These are phyloP conservation scores for Gardenia jasminoides DNA, from an alignment of 257 asterid genomes.

Conservation along the genomic window DNA sequence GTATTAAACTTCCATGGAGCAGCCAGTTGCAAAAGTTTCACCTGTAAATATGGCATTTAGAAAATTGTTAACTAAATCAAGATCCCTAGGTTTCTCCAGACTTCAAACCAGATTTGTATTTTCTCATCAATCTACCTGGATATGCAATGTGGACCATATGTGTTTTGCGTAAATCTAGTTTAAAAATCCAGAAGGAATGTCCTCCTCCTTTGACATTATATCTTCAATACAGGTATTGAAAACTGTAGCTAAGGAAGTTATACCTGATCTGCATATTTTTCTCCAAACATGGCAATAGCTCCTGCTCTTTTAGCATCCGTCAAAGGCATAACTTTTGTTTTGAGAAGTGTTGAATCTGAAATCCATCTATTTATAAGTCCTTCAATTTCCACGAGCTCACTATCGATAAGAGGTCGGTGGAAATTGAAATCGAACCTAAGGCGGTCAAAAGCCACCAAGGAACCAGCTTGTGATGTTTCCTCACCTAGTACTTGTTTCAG, in stretches of 20 bases:
- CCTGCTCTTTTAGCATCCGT: conserved; percentile 91
- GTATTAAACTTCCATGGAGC: not conserved
- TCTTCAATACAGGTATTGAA: not conserved
- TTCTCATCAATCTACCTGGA: not conserved
- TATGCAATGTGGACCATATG: not conserved
- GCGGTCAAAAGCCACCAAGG: conserved; percentile 89
- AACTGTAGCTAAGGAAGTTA: not conserved
- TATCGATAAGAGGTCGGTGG: conserved; percentile 70
- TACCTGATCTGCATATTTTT: conserved; percentile 95
- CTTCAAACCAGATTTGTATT: not conserved
- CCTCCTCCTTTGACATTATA: not conserved
- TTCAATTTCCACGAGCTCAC: conserved; percentile 76
- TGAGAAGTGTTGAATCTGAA: conserved; percentile 72
- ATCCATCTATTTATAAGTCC: conserved; percentile 75
- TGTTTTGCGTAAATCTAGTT: not conserved
- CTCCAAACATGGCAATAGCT: conserved; percentile 97
- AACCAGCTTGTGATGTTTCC: conserved; percentile 98
- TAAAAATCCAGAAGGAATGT: not conserved
- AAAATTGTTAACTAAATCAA: not conserved
- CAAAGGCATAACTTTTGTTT: conserved; percentile 71
- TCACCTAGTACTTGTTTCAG: conserved; percentile 80
- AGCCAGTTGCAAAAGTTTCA: not conserved
- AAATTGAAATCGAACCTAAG: conserved; percentile 91
- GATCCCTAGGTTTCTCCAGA: not conserved
- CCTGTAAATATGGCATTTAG: not conserved